Percentiles rank a stretch among this genome's conserved stretches.
phyloP scores from a whole-genome alignment of 2,329 filamentous ascomycete species.

The Arthrocladium fulminans region DNA sequence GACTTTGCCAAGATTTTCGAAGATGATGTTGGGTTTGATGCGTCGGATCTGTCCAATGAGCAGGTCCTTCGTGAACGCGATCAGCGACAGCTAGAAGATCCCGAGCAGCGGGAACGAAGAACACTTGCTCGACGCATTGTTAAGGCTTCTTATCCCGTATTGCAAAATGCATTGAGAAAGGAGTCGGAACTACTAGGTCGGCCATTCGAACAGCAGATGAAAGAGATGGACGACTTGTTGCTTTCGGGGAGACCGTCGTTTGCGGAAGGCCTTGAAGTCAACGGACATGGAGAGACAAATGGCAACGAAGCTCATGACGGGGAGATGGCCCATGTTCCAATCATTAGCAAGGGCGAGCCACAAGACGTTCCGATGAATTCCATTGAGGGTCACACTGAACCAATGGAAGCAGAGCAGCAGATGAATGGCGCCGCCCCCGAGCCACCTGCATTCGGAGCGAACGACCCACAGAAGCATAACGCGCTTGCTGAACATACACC shows the following conservation, averaged over 20 bases:
- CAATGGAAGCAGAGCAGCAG: not conserved
- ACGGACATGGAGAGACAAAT: constrained; percentile 1
- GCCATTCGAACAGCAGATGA: constrained; percentile 59
- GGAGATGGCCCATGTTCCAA: constrained; percentile 32
- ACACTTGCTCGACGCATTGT: constrained; percentile 84
- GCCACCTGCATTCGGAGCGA: constrained; percentile 7
- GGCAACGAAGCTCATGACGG: constrained; percentile 19
- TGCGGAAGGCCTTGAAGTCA: constrained; percentile 24
- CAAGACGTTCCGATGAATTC: constrained; percentile 4
- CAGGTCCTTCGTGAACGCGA: constrained; percentile 40
- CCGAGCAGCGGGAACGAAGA: constrained; percentile 70
- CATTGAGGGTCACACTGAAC: constrained; percentile 8
- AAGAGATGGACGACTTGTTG: constrained; percentile 64
- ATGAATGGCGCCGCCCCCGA: not conserved
- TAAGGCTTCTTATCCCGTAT: constrained; percentile 66
- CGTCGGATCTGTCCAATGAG: constrained; percentile 38
- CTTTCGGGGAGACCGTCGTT: constrained; percentile 44
- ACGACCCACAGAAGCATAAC: constrained; percentile 5
- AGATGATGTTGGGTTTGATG: constrained; percentile 44
- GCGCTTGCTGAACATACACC: constrained; percentile 18
- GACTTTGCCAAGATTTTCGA: constrained; percentile 51
- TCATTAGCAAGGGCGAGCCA: constrained; percentile 18
- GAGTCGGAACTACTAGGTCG: constrained; percentile 73
- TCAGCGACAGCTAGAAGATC: constrained; percentile 34
- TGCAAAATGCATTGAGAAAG: constrained; percentile 66